phyloP scores from a whole-genome alignment of 805 yeast species.

The Suhomyces sp. region DNA sequence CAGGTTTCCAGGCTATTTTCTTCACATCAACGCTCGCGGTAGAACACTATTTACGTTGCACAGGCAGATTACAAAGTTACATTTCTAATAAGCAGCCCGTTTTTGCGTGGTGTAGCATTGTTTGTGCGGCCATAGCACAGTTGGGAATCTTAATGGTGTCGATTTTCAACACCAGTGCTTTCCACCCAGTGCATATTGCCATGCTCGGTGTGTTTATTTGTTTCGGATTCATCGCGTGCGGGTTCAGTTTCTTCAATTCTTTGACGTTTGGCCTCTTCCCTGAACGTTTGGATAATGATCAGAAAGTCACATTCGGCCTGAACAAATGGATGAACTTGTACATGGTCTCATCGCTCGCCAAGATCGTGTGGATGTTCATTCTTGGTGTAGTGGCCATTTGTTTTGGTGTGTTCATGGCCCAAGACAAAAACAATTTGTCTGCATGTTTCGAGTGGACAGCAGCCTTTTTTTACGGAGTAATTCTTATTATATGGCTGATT shows the following conservation, averaged over 20 bases:
- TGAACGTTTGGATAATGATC: constrained; percentile 33
- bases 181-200: constrained; percentile 56
- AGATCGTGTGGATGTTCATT: constrained; percentile 60
- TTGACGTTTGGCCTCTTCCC: constrained; percentile 41
- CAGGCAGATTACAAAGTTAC: constrained; percentile 53
- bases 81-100: constrained; percentile 41
- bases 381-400: constrained; percentile 69
- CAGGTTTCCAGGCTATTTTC: constrained; percentile 74
- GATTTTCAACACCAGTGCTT: constrained; percentile 62
- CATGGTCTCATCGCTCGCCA: constrained; percentile 50
- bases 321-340: constrained; percentile 38
- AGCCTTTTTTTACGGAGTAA: constrained; percentile 79
- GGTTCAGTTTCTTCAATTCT: constrained; percentile 35
- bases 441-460: constrained; percentile 83
- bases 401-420: constrained; percentile 50
- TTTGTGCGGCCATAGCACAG: constrained; percentile 58
- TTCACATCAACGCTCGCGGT: constrained; percentile 60
- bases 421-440: constrained; percentile 41
- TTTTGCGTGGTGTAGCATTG: constrained; percentile 40
- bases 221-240: constrained; percentile 52
- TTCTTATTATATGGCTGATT: constrained; percentile 58
- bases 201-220: constrained; percentile 75
- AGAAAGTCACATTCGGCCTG: constrained; percentile 37
- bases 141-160: constrained; percentile 73
- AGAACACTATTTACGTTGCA: constrained; percentile 61